phyloP scores from a whole-genome alignment of 306 rosid genomes.

The Medicago ruthenica region DNA sequence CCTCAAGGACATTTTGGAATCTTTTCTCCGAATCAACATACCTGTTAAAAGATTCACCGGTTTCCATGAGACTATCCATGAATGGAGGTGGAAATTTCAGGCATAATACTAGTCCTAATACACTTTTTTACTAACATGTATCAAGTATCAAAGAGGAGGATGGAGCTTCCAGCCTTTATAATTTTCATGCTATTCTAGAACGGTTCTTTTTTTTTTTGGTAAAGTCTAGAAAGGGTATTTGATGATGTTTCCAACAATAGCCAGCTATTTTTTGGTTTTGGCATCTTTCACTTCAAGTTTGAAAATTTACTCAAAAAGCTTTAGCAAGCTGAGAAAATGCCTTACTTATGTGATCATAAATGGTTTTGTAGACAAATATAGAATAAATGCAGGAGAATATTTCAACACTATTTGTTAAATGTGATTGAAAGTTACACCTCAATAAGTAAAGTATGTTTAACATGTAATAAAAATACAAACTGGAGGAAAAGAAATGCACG shows the following conservation, averaged over 20 bases:
- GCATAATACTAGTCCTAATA: conserved; percentile 19
- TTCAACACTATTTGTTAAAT: conserved; percentile 29
- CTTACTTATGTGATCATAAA: conserved; percentile 13
- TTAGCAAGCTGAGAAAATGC: conserved; percentile 11
- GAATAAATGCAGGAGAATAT: conserved; percentile 20
- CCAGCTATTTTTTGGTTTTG: conserved; percentile 10
- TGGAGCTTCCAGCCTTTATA: conserved; percentile 31
- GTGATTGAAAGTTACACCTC: conserved; percentile 30
- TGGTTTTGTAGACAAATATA: conserved; percentile 30
- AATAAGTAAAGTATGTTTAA: conserved; percentile 31
- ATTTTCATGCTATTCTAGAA: conserved; percentile 16
- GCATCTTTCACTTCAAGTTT: conserved; percentile 18
- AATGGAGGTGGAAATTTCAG: conserved; percentile 33
- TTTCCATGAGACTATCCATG: conserved; percentile 41
- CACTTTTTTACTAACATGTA: conserved; percentile 21
- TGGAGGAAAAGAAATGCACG: conserved; percentile 7
- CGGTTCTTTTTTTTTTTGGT: not conserved
- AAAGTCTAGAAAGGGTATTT: not conserved
- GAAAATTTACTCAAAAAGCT: conserved; percentile 33
- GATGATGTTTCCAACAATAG: conserved; percentile 13
- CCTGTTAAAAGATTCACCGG: conserved; percentile 50
- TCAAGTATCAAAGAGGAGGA: conserved; percentile 37
- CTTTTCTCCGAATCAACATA: conserved; percentile 90
- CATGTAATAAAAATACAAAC: conserved; percentile 19
- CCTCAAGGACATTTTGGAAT: conserved; percentile 94